phyloP scores from a whole-genome alignment of 148 eudicot genomes.

The Beta vulgaris region DNA sequence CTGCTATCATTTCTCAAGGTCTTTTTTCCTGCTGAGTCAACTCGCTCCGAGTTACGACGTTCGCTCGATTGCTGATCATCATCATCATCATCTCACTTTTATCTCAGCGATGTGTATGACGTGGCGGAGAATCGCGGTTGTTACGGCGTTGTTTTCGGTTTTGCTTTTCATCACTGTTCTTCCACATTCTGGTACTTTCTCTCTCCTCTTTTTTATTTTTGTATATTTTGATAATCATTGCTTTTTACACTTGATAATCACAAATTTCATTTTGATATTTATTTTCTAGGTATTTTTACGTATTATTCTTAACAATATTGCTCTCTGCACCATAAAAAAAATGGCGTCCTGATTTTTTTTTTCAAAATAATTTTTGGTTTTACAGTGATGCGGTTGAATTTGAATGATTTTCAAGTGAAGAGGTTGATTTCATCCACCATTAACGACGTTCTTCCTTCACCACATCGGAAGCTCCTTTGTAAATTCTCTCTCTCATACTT shows the following conservation, averaged over 20 bases:
- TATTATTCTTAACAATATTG: too few relatives aligned
- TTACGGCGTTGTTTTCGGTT: conserved; percentile 36
- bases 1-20: conserved; percentile 4
- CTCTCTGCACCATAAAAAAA: too few relatives aligned
- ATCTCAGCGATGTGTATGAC: conserved; percentile 17
- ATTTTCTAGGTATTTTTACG: too few relatives aligned
- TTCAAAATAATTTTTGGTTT: background rate
- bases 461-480: conserved; percentile 59
- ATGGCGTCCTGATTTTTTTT: background rate
- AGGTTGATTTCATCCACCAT: conserved; percentile 24
- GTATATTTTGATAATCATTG: background rate
- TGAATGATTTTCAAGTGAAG: conserved; percentile 9
- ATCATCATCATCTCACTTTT: background rate
- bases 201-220: background rate
- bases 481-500: conserved; percentile 24
- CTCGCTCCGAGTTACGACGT: background rate
- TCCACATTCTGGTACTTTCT: conserved; percentile 29
- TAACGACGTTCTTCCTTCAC: conserved; percentile 24
- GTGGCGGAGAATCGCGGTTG: conserved; percentile 32
- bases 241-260: too few relatives aligned
- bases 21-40: conserved; percentile 20
- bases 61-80: background rate
- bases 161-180: conserved; percentile 29
- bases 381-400: background rate
- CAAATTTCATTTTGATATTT: background rate